Conservation (phyloP, 768 basidiomycete species). For the Collybia sordida region DNA sequence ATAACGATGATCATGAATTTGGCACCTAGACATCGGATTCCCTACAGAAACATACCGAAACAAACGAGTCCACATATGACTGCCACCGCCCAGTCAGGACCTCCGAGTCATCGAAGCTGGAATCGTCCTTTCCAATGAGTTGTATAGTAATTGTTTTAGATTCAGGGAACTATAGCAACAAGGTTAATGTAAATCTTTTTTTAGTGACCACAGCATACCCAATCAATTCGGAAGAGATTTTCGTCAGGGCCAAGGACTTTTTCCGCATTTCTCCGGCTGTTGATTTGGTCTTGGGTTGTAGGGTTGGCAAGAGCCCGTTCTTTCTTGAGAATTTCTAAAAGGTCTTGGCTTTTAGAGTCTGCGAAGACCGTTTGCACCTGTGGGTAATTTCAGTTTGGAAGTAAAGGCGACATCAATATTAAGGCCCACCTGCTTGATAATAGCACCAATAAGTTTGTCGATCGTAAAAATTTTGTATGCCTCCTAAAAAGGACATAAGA, state of each 20-base stretch:
- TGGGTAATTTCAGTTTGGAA: not conserved
- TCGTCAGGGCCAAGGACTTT: slow-evolving; percentile 74
- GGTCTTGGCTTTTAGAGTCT: slow-evolving; percentile 69
- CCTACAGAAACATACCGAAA: slow-evolving; percentile 44
- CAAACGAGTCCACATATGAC: slow-evolving; percentile 74
- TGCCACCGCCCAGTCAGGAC: slow-evolving; percentile 79
- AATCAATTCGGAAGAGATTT: slow-evolving; percentile 78
- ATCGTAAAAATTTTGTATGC: slow-evolving; percentile 91
- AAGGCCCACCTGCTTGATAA: slow-evolving; percentile 80
- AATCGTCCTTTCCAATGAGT: slow-evolving; percentile 78
- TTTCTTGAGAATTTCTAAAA: slow-evolving; percentile 67
- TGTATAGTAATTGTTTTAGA: slow-evolving; percentile 71
- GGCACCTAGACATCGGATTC: not conserved
- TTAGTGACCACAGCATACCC: slow-evolving; percentile 42
- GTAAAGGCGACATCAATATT: not conserved
- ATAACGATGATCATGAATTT: not conserved
- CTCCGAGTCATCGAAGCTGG: slow-evolving; percentile 73
- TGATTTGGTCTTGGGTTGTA: slow-evolving; percentile 72
- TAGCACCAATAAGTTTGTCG: slow-evolving; percentile 84
- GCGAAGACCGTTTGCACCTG: slow-evolving; percentile 68
- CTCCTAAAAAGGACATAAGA: slow-evolving; percentile 37
- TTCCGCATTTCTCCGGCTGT: slow-evolving; percentile 64
- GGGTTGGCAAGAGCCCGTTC: slow-evolving; percentile 59
- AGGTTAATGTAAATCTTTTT: not conserved
- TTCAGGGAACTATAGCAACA: slow-evolving; percentile 54